phyloP scores from a whole-genome alignment of 495 filamentous ascomycete species.

The Gamarada debralockiae region DNA sequence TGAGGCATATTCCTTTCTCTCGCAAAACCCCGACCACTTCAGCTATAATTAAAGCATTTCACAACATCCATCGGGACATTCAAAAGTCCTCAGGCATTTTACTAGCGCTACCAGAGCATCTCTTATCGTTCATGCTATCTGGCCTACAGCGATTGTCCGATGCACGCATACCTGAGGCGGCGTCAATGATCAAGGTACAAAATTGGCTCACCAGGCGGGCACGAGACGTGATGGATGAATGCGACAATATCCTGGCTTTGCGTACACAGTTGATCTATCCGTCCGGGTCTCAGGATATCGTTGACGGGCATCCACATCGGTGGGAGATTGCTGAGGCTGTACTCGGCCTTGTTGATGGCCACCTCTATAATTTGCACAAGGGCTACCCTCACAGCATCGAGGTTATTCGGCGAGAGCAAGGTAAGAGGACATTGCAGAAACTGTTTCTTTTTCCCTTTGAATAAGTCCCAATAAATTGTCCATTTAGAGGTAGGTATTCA shows the following conservation, averaged over 20 bases:
- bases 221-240: conserved; percentile 10
- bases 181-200: conserved; percentile 8
- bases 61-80: conserved; percentile 4
- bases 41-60: neutral
- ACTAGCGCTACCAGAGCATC: conserved; percentile 16
- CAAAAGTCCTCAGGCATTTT: conserved; percentile 5
- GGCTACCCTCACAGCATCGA: conserved; percentile 36
- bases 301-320: conserved; percentile 13
- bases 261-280: conserved; percentile 18
- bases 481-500: too few relatives aligned
- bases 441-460: too few relatives aligned
- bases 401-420: conserved; percentile 24
- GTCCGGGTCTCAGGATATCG: conserved; percentile 6
- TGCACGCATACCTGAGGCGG: neutral
- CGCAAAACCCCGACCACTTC: conserved; percentile 7
- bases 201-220: conserved; percentile 6
- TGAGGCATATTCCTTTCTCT: conserved; percentile 16
- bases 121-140: conserved; percentile 14
- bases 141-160: conserved; percentile 12
- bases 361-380: conserved; percentile 27
- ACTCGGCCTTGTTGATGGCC: conserved; percentile 33
- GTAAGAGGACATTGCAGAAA: too few relatives aligned
- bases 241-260: conserved; percentile 8
- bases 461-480: too few relatives aligned
- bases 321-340: conserved; percentile 32